Base-by-base conservation (phyloP, 768 basidiomycete species). In the Pleurotus giganteus region DNA sequence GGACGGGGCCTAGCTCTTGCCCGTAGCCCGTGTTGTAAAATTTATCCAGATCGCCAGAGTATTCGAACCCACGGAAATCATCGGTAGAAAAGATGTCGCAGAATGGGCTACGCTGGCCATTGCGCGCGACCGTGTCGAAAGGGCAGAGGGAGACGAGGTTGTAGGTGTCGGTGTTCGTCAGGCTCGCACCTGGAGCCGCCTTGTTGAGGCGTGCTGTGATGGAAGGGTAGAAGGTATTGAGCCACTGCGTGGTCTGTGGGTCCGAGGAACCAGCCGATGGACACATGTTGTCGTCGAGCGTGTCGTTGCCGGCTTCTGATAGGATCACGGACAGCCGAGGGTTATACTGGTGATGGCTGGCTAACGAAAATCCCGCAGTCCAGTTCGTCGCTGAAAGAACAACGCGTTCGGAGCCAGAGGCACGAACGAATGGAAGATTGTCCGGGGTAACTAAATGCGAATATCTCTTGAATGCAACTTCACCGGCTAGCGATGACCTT, bases 11-110 rank as follows among this genome's bases (percentile, higher is more conserved):
- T 1, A 93, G 73, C 2, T 66, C 60, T 57, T 84, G 82, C 3
- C 91, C 90, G 56, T 55, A 88, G 84, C 89, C 89, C 11, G 85
- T 89, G 27, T 75, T 74, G 66, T 94, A 92, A 65, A 83, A 94
- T 66, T 93, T 90, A 59, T 83, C 80, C 7, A 94, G 66, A 63
- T 94, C 92, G 2, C 78, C 77, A 44, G 73, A 75, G 64, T 91
- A 90, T 59, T 89, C 89, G 61, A 84, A 86, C 0, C 74, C 76
- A 24, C 69, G 69, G 65, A 87, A 93, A 49, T 92, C 91, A 3
- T 76, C 70, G 12, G 60, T 47, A 0, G 74, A 73, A 68, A 94
- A 95, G n/a, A 94, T 64, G 4, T 66, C 67, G 66, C 94, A 96
- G 69, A 89, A 93, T 0, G 79, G 81, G 58, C 87, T 88, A 3